Percentiles rank a stretch among this genome's conserved stretches.
Evolutionary conservation across 108 stramenopile species (phyloP).

Genomic region (Bacterosira constricta): DNA sequence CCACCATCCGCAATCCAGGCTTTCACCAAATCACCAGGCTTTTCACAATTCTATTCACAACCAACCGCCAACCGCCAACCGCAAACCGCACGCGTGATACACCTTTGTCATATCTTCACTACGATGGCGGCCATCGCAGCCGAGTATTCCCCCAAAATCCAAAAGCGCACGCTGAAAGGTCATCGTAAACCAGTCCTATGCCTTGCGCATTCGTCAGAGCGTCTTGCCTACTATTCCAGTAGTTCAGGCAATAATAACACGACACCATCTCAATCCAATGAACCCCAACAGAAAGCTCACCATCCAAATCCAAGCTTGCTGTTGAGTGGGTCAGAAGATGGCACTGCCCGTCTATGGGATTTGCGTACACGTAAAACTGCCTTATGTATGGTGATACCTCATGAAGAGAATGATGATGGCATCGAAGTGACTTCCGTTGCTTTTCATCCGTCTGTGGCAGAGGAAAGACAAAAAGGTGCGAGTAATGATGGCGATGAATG

Average conservation of each 20-base stretch:
- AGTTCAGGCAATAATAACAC: background rate
- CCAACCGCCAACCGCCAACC: too few species aligned
- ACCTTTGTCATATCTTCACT: too few species aligned
- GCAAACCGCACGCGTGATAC: too few species aligned
- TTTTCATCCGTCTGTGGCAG: slow-evolving; percentile 51
- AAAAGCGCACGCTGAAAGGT: slow-evolving; percentile 43
- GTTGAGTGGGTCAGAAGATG: slow-evolving; percentile 83
- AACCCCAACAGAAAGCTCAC: background rate
- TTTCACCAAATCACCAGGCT: too few species aligned
- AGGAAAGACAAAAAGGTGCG: too few species aligned
- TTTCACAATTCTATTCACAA: too few species aligned
- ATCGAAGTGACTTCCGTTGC: slow-evolving; percentile 64
- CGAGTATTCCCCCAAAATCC: slow-evolving; percentile 18
- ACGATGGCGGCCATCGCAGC: too few species aligned
- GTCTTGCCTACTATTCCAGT: background rate
- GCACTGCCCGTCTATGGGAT: slow-evolving; percentile 83
- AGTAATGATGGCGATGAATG: too few species aligned
- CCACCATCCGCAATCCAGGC: background rate
- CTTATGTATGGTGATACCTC: slow-evolving; percentile 49
- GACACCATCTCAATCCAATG: background rate
- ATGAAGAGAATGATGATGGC: background rate
- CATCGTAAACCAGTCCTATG: slow-evolving; percentile 42
- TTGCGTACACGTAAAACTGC: slow-evolving; percentile 48
- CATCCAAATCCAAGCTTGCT: slow-evolving; percentile 42
- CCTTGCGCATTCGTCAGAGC: slow-evolving; percentile 43